A percentile compares a stretch with the other conserved stretches of the same genome.
Conservation (phyloP, 176 grass and related monocot species). For the Triticum monococcum region DNA sequence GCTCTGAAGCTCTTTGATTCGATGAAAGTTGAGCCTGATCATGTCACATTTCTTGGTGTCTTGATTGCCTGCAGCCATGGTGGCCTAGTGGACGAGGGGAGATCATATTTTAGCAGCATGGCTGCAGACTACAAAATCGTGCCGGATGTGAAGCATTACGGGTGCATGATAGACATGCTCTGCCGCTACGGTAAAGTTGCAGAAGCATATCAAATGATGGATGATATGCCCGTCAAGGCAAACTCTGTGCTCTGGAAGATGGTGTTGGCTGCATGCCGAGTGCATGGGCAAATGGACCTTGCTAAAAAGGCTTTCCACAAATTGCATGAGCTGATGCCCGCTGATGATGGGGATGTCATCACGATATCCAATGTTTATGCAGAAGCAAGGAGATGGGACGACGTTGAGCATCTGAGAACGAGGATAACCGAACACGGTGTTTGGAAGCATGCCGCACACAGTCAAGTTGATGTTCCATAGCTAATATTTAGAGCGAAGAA, state of each 20-base stretch:
- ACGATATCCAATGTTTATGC: constrained; percentile 67
- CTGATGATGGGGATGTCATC: constrained; percentile 39
- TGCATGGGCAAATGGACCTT: constrained; percentile 32
- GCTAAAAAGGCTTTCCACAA: constrained; percentile 22
- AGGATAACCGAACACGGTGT: constrained; percentile 13
- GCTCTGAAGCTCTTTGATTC: constrained; percentile 52
- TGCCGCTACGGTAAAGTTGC: constrained; percentile 48
- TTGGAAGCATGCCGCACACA: constrained; percentile 46
- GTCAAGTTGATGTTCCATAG: constrained; percentile 43
- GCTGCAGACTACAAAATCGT: constrained; percentile 43
- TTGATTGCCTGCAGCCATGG: constrained; percentile 74
- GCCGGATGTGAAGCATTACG: constrained; percentile 70
- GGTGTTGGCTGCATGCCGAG: constrained; percentile 63
- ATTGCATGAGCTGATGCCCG: constrained; percentile 23
- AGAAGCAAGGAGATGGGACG: constrained; percentile 64
- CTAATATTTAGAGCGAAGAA: not conserved
- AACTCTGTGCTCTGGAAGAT: constrained; percentile 67
- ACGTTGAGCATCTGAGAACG: constrained; percentile 55
- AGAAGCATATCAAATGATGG: constrained; percentile 67
- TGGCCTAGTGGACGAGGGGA: constrained; percentile 57
- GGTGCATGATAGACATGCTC: constrained; percentile 78
- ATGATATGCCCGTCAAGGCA: constrained; percentile 39
- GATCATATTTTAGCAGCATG: constrained; percentile 54
- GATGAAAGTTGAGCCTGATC: constrained; percentile 56
- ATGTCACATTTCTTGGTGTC: constrained; percentile 56